These are phyloP conservation scores for Gastroboletus turbinatus DNA, from an alignment of 1,284 basidiomycete genomes.

Conservation along the genomic window DNA sequence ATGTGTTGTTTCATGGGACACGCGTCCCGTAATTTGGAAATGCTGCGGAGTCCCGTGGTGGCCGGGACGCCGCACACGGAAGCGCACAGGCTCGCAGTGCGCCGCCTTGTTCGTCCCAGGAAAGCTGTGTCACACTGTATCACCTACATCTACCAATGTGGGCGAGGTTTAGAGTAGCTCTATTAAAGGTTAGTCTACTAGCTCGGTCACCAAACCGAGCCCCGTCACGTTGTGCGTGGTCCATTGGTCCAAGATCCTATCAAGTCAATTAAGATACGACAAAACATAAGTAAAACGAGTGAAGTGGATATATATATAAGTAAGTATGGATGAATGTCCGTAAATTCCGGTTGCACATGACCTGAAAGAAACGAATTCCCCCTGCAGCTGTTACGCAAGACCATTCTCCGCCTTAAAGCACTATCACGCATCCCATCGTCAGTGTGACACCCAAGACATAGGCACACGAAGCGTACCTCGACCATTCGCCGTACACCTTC, in stretches of 20 bases:
- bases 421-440: conserved; percentile 10
- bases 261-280: conserved; percentile 2
- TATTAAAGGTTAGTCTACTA: too few relatives aligned
- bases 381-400: conserved; percentile 18
- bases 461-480: conserved; percentile 44
- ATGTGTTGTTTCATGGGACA: too few relatives aligned
- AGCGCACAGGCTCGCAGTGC: too few relatives aligned
- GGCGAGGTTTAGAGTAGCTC: too few relatives aligned
- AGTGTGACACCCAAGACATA: background rate
- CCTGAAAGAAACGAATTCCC: background rate
- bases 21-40: too few relatives aligned
- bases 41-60: too few relatives aligned
- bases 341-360: background rate
- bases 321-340: background rate
- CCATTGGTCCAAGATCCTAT: too few relatives aligned
- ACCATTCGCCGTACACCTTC: conserved; percentile 85
- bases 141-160: too few relatives aligned
- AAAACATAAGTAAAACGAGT: background rate
- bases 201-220: background rate
- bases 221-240: background rate
- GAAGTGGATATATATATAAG: conserved; percentile 6
- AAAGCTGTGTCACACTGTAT: too few relatives aligned
- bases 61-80: too few relatives aligned
- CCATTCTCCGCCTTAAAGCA: conserved; percentile 34
- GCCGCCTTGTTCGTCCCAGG: too few relatives aligned